phyloP scores from a whole-genome alignment of 192 early-diverging fungal species.

The Coemansia sp. region DNA sequence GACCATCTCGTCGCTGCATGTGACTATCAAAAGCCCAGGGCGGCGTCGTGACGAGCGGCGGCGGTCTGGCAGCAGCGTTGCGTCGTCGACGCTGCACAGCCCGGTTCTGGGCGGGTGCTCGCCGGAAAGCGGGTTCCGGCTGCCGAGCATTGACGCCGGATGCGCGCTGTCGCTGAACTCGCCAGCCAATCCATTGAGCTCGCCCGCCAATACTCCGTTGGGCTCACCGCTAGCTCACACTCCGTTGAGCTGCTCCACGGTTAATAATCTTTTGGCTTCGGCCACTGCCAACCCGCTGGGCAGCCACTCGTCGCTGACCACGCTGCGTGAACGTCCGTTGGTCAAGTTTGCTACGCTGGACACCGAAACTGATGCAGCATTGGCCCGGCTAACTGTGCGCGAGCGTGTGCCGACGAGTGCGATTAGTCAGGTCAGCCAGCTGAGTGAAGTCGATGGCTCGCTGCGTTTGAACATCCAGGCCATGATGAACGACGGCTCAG shows the following conservation, averaged over 20 bases:
- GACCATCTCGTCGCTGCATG: conserved; percentile 46
- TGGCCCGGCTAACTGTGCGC: conserved; percentile 19
- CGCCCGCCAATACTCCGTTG: conserved; percentile 14
- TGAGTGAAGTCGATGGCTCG: conserved; percentile 29
- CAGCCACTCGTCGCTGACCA: conserved; percentile 44
- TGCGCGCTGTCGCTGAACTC: conserved; percentile 23
- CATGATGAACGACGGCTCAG: conserved; percentile 16
- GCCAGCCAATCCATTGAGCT: not conserved
- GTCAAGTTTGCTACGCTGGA: conserved; percentile 32
- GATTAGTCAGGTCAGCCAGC: conserved; percentile 39
- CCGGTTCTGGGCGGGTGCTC: conserved; percentile 12
- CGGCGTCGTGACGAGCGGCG: conserved; percentile 16
- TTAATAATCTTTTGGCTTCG: too few species aligned
- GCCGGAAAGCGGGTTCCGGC: conserved; percentile 25
- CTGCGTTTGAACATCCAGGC: conserved; percentile 33
- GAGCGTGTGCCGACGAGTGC: conserved; percentile 18
- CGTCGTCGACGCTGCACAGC: conserved; percentile 36
- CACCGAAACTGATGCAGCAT: not conserved
- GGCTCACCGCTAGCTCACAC: conserved; percentile 3
- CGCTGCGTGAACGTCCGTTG: conserved; percentile 33
- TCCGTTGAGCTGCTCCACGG: not conserved
- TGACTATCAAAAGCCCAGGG: conserved; percentile 21
- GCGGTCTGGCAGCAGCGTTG: conserved; percentile 29
- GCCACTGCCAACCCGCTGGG: conserved; percentile 11
- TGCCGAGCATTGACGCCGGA: conserved; percentile 36